Base-by-base conservation (phyloP, 441 rosid genomes). In the Sinapis alba region DNA sequence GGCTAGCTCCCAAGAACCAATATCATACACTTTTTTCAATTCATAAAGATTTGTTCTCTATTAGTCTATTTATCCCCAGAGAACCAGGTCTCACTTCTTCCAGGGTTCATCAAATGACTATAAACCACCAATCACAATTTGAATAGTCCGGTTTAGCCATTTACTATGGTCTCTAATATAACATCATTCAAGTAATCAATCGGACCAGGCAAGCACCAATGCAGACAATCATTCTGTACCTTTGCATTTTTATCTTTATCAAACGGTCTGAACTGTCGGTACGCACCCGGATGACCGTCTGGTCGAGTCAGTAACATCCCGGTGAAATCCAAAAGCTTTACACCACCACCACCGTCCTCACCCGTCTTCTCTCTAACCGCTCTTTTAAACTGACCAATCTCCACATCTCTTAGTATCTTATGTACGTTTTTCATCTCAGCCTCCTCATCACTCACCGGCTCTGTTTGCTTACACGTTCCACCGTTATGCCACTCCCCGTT, bases 151-250 rank as follows among this genome's bases (percentile, higher is more conserved):
- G 71, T 65, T 70, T 58, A 76, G 67, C 89, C 82, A 64, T 85
- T 85, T 24, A 84, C 82, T 13, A 84, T 79, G 79, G 86, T 83
- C 79, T 95, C 92, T 91, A 95, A 84, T 24, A 95, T 91, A 79
- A 95, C 84, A 71, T 90, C 97, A 79, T 91, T 95, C 92, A 89
- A 86, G 45, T 79, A 74, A 80, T 95, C 99, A 0, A 95, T 80
- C 8, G 99, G 97, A 60, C 98, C 99, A 2, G 99, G 99, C 76
- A 95, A 80, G 84, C 99, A 95, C 99, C 99, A 95, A 78, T 91
- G 99, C 74, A 95, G 65, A 68, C 98, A 96, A 68, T 96, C 99
- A 7, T 91, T 88, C 86, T 90, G 99, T 80, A 90, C 95, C 21
- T 56, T 83, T 3, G 89, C 90, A 7, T 86, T 87, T 74, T 80